Conservation (phyloP, 1,139 yeast species). For the Zygosaccharomyces pseudobailii region DNA sequence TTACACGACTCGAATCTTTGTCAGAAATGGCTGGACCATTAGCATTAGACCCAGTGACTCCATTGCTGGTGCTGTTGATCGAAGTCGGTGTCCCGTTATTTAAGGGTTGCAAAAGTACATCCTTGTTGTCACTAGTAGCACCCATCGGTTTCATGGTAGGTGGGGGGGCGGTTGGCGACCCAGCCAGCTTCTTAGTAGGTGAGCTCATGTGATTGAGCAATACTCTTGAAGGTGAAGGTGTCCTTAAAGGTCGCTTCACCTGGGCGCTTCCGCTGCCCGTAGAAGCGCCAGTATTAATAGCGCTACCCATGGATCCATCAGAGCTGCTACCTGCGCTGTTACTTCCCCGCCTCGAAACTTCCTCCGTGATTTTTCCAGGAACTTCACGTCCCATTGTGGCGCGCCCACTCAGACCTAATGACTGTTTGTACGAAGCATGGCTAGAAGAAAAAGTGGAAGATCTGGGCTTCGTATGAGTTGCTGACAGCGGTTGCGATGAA, state of each 20-base stretch:
- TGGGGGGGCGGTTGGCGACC: conserved; percentile 23
- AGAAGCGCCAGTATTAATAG: neutral
- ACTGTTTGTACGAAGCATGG: conserved; percentile 15
- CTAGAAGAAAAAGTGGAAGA: conserved; percentile 21
- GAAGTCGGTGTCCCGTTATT: conserved; percentile 39
- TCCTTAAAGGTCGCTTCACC: conserved; percentile 12
- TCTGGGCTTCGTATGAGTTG: conserved; percentile 30
- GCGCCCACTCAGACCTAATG: conserved; percentile 21
- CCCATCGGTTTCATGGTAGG: conserved; percentile 28
- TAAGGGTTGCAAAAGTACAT: conserved; percentile 57
- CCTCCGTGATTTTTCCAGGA: conserved; percentile 4
- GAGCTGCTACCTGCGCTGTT: conserved; percentile 2
- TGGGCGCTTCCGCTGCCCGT: neutral
- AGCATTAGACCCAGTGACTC: conserved; percentile 3
- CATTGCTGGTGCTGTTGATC: conserved; percentile 8
- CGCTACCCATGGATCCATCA: conserved; percentile 1
- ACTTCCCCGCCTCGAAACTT: conserved; percentile 1
- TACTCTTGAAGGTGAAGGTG: conserved; percentile 26
- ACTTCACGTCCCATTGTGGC: conserved; percentile 19
- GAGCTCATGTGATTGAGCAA: conserved; percentile 13
- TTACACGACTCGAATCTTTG: conserved; percentile 24
- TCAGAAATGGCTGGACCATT: conserved; percentile 6
- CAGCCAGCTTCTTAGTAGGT: conserved; percentile 20
- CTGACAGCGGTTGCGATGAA: conserved; percentile 3
- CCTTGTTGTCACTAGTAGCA: conserved; percentile 31